Conservation (phyloP, 495 filamentous ascomycete species). For the Recurvomyces mirabilis region DNA sequence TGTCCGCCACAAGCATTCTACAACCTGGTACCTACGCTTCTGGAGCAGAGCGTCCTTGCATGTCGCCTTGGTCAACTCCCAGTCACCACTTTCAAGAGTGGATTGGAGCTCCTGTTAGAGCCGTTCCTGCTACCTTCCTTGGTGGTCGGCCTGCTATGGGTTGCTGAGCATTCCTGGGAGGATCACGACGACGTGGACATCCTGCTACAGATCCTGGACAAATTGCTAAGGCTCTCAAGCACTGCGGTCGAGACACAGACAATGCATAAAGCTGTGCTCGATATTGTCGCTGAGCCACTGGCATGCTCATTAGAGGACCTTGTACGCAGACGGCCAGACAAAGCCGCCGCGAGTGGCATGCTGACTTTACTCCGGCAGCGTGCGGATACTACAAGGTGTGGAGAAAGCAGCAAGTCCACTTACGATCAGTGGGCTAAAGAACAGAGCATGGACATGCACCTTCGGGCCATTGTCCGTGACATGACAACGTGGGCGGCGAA, state of each 20-base stretch:
- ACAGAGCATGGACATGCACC: too few relatives aligned
- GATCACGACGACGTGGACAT: constrained; percentile 42
- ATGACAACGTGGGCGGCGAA: constrained; percentile 63
- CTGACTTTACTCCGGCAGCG: constrained; percentile 59
- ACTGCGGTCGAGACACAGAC: constrained; percentile 69
- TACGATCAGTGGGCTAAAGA: constrained; percentile 63
- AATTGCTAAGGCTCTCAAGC: constrained; percentile 62
- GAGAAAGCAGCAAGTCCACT: constrained; percentile 56
- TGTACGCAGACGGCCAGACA: constrained; percentile 53
- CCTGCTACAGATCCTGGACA: constrained; percentile 62
- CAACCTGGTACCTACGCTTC: constrained; percentile 75
- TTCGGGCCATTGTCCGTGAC: constrained; percentile 42
- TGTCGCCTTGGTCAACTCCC: constrained; percentile 57
- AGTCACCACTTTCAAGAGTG: constrained; percentile 72
- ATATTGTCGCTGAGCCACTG: constrained; percentile 66
- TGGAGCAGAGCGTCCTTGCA: constrained; percentile 72
- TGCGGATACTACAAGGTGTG: constrained; percentile 53
- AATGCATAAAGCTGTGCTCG: constrained; percentile 73
- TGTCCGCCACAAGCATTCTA: constrained; percentile 94
- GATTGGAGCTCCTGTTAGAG: constrained; percentile 81
- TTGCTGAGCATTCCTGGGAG: constrained; percentile 74
- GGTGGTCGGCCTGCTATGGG: constrained; percentile 67
- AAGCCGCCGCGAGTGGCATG: constrained; percentile 60
- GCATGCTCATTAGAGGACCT: constrained; percentile 65
- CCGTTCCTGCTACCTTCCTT: constrained; percentile 83